phyloP scores from a whole-genome alignment of 768 basidiomycete species.

The Lanmaoa rubissima region DNA sequence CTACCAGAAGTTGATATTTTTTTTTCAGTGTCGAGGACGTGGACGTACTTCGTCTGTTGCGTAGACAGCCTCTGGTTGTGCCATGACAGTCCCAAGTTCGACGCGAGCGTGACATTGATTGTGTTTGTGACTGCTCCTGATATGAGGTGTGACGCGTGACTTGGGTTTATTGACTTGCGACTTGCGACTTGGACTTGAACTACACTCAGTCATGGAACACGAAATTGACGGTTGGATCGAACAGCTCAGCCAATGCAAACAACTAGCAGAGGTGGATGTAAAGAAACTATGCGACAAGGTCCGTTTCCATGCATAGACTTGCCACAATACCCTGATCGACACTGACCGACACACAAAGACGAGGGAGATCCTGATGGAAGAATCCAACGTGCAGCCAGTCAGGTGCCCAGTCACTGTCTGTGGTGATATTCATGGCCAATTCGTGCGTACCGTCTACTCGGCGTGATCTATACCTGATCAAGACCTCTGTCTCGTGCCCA shows the following conservation, averaged over 20 bases:
- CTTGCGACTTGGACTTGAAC: constrained; percentile 26
- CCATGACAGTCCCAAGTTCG: constrained; percentile 16
- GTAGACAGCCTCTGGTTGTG: constrained; percentile 69
- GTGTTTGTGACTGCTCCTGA: constrained; percentile 23
- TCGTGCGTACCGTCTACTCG: constrained; percentile 65
- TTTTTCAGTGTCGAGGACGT: not conserved
- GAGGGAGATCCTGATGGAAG: constrained; percentile 97
- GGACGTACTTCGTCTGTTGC: constrained; percentile 78
- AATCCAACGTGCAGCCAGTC: constrained; percentile 98
- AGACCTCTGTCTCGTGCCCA: constrained; percentile 5
- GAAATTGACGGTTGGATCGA: constrained; percentile 98
- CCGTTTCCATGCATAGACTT: not conserved
- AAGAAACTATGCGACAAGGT: constrained; percentile 99
- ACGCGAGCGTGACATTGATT: constrained; percentile 28
- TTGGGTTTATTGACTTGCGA: constrained; percentile 20
- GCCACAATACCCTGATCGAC: constrained; percentile 8
- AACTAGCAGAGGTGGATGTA: constrained; percentile 90
- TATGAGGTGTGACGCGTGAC: constrained; percentile 31
- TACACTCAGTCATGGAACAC: constrained; percentile 40
- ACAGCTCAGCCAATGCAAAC: constrained; percentile 96
- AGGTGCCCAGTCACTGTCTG: constrained; percentile 99
- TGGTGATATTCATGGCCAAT: constrained; percentile 99
- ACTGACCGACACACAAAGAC: constrained; percentile 54
- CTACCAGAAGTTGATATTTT: constrained; percentile 37
- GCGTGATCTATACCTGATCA: constrained; percentile 28